Percentiles rank a stretch among this genome's conserved stretches.
phyloP scores from a whole-genome alignment of 1,284 basidiomycete species.

The Ganoderma meredithae region DNA sequence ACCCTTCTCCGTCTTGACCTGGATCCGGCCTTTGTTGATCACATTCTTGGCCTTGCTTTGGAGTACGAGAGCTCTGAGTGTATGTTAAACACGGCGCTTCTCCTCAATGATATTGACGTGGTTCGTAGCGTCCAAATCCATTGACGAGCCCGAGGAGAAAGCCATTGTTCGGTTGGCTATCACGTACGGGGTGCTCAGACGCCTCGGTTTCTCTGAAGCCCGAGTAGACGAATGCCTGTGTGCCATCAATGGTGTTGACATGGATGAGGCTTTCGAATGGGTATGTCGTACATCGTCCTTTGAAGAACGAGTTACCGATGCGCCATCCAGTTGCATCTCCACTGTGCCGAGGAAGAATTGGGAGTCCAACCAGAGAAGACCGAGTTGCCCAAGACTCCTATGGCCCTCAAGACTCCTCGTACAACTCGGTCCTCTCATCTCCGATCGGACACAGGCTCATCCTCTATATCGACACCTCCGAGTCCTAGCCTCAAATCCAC shows the following conservation, averaged over 20 bases:
- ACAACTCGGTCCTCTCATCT: conserved; percentile 41
- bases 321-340: conserved; percentile 27
- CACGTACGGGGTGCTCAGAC: conserved; percentile 84
- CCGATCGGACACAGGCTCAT: conserved; percentile 36
- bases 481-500: conserved; percentile 24
- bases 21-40: conserved; percentile 65
- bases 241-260: conserved; percentile 70
- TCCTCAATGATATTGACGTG: conserved; percentile 10
- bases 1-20: conserved; percentile 73
- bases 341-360: conserved; percentile 67
- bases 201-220: conserved; percentile 82
- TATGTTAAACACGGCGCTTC: conserved; percentile 27
- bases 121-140: conserved; percentile 43
- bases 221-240: conserved; percentile 76
- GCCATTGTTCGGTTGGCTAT: conserved; percentile 75
- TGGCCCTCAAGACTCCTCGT: conserved; percentile 40
- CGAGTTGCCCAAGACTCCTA: conserved; percentile 34
- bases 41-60: conserved; percentile 61
- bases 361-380: conserved; percentile 34
- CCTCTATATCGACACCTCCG: conserved; percentile 20
- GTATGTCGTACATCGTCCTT: conserved; percentile 51
- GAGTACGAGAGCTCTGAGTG: conserved; percentile 49
- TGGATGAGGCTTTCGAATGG: conserved; percentile 95
- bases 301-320: neutral
- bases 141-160: conserved; percentile 76